phyloP scores from a whole-genome alignment of 2,329 filamentous ascomycete species.

The Graphium sp. region DNA sequence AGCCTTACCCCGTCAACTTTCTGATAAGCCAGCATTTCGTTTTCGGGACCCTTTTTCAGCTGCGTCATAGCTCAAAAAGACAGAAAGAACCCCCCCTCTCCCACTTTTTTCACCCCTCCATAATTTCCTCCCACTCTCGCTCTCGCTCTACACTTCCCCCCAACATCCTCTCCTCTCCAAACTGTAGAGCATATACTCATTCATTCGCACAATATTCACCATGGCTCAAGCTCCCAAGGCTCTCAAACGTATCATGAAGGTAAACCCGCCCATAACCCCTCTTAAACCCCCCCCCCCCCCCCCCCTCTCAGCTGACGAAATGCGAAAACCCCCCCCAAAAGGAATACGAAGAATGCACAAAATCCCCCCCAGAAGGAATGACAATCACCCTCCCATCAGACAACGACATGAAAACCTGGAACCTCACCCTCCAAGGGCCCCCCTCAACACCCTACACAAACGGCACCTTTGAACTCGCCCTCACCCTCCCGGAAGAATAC shows the following conservation, averaged over 20 bases:
- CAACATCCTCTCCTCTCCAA: neutral
- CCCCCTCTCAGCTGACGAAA: neutral
- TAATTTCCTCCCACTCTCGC: neutral
- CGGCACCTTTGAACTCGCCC: slow-evolving; percentile 56
- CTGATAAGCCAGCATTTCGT: neutral
- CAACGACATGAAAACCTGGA: slow-evolving; percentile 33
- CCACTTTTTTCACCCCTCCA: neutral
- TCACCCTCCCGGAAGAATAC: slow-evolving; percentile 64
- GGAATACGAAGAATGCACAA: slow-evolving; percentile 35
- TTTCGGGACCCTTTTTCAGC: neutral
- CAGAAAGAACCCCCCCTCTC: neutral
- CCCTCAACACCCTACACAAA: slow-evolving; percentile 32
- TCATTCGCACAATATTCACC: neutral
- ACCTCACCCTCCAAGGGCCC: slow-evolving; percentile 28
- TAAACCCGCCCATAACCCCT: slow-evolving; percentile 6
- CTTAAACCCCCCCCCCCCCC: neutral
- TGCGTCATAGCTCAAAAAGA: neutral
- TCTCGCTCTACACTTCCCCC: neutral
- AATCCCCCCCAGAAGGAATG: slow-evolving; percentile 28
- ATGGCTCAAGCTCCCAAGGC: slow-evolving; percentile 15
- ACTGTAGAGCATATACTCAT: neutral
- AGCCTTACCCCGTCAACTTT: neutral
- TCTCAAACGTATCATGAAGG: slow-evolving; percentile 27
- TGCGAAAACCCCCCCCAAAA: slow-evolving; percentile 12
- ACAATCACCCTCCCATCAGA: slow-evolving; percentile 26